Evolutionary conservation across 78 protist genomes (phyloP).

Genomic region (Cavenderia fasciculata): DNA sequence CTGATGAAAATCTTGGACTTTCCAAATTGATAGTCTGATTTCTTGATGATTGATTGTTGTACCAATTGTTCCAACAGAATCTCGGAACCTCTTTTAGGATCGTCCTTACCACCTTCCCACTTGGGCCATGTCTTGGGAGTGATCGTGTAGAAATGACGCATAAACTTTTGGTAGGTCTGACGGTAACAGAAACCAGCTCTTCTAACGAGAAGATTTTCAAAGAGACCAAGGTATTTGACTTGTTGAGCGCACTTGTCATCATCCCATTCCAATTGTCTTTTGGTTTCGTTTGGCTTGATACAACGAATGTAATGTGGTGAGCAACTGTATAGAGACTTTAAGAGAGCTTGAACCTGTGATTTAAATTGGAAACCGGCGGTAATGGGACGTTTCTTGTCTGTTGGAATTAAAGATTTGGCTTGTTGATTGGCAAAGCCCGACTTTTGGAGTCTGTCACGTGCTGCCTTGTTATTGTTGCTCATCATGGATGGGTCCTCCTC

Average conservation of each 20-base stretch:
- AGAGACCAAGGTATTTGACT: constrained; percentile 90
- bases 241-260: constrained; percentile 42
- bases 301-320: constrained; percentile 79
- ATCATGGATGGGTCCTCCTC: background rate
- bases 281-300: constrained; percentile 76
- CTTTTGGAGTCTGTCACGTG: constrained; percentile 11
- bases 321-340: constrained; percentile 63
- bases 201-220: constrained; percentile 89
- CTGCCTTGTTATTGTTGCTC: background rate
- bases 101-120: constrained; percentile 41
- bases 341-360: constrained; percentile 56
- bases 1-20: constrained; percentile 66
- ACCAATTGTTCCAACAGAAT: constrained; percentile 3
- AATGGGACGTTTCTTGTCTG: constrained; percentile 79
- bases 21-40: constrained; percentile 59
- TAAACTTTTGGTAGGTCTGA: constrained; percentile 83
- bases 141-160: constrained; percentile 86
- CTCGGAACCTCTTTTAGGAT: constrained; percentile 27
- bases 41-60: background rate
- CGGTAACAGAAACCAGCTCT: constrained; percentile 95
- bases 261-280: constrained; percentile 63
- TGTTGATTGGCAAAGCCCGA: constrained; percentile 49
- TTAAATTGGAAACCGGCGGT: constrained; percentile 88
- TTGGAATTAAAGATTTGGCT: constrained; percentile 33
- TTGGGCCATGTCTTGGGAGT: constrained; percentile 82